Conservation (phyloP, 1,284 basidiomycete genomes). For the Leccinum fallax region DNA sequence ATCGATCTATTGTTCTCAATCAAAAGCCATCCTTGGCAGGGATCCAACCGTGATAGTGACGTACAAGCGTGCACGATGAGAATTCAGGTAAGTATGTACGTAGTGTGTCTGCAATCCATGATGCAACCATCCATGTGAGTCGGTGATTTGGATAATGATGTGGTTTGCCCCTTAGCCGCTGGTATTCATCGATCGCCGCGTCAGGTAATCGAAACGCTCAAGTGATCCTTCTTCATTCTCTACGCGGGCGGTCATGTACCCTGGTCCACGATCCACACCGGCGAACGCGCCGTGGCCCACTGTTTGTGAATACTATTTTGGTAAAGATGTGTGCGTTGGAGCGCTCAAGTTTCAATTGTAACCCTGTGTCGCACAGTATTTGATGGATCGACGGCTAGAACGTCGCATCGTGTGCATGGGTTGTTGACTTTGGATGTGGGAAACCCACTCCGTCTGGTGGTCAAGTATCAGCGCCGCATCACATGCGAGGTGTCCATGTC, state of each 20-base stretch:
- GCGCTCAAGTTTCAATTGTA: background rate
- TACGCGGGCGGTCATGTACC: background rate
- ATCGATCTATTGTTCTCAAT: background rate
- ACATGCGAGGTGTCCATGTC: background rate
- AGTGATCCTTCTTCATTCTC: background rate
- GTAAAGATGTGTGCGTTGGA: background rate
- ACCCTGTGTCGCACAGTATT: background rate
- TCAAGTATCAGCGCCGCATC: constrained; percentile 2
- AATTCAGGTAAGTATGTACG: background rate
- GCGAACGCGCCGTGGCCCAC: background rate
- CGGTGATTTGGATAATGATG: background rate
- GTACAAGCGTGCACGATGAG: background rate
- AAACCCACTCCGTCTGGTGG: constrained; percentile 22
- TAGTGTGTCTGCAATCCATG: background rate
- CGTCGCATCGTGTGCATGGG: background rate
- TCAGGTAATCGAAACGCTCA: background rate
- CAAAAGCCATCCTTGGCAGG: background rate
- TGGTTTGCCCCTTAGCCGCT: background rate
- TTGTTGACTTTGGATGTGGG: background rate
- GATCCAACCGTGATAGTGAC: background rate
- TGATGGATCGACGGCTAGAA: background rate
- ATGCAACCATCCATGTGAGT: background rate
- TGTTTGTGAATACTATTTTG: background rate
- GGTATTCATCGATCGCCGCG: background rate
- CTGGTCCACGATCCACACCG: background rate